phyloP scores from a whole-genome alignment of 306 rosid species.

The Acacia crassicarpa region DNA sequence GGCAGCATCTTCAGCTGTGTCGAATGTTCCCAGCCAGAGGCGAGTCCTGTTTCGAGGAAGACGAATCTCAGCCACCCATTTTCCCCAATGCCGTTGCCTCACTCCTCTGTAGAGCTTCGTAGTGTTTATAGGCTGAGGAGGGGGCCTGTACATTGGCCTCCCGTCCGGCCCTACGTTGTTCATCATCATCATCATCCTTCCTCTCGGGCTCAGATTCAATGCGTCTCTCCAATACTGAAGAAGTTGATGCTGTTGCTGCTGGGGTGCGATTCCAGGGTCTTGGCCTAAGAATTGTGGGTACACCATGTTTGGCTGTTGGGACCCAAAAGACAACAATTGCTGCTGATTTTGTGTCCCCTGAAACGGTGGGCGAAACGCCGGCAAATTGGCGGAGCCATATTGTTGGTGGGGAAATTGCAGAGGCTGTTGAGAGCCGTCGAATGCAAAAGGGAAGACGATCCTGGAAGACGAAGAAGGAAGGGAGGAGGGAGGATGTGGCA shows the following conservation, averaged over 20 bases:
- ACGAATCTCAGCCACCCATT: constrained; percentile 99
- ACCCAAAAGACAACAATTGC: constrained; percentile 54
- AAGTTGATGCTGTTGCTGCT: constrained; percentile 55
- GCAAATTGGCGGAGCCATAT: constrained; percentile 32
- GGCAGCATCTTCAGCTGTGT: constrained; percentile 98
- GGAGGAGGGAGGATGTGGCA: constrained; percentile 25
- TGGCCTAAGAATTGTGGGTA: constrained; percentile 39
- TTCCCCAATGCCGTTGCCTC: constrained; percentile 98
- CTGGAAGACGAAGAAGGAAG: constrained; percentile 45
- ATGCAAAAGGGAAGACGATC: constrained; percentile 70
- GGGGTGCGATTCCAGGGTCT: constrained; percentile 33
- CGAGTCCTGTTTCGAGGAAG: constrained; percentile 88
- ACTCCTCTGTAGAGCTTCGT: constrained; percentile 94
- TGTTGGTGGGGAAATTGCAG: constrained; percentile 54
- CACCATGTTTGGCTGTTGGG: constrained; percentile 41
- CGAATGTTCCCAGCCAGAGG: constrained; percentile 96
- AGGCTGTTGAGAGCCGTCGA: constrained; percentile 50
- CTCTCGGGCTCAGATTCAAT: constrained; percentile 70
- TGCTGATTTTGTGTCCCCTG: constrained; percentile 41
- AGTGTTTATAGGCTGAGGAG: constrained; percentile 58
- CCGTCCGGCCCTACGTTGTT: constrained; percentile 51
- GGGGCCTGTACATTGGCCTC: constrained; percentile 52
- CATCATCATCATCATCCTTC: constrained; percentile 80
- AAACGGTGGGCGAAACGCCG: constrained; percentile 36
- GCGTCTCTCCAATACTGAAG: constrained; percentile 80